phyloP scores from a whole-genome alignment of 2,329 filamentous ascomycete species.

The Trichoderma oligosporum region DNA sequence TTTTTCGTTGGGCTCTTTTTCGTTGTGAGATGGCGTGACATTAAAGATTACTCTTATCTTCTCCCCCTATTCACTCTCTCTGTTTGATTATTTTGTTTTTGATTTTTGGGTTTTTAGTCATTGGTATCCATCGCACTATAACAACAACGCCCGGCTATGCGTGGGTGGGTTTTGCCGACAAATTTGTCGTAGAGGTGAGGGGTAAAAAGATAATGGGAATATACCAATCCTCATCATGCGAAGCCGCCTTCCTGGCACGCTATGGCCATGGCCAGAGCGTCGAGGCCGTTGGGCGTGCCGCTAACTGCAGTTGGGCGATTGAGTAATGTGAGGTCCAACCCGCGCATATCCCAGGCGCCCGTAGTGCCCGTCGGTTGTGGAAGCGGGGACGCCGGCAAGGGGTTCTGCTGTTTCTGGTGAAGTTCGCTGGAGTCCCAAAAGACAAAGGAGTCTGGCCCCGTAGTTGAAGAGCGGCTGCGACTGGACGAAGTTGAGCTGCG shows the following conservation, averaged over 20 bases:
- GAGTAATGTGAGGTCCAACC: conserved; percentile 43
- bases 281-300: conserved; percentile 49
- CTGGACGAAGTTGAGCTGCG: conserved; percentile 32
- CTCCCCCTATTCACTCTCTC: neutral
- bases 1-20: neutral
- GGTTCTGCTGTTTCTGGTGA: conserved; percentile 31
- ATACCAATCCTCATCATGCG: neutral
- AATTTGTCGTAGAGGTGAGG: neutral
- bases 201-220: neutral
- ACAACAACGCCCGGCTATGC: neutral
- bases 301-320: conserved; percentile 39
- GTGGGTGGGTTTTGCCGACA: neutral
- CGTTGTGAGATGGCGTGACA: neutral
- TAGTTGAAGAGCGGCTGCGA: conserved; percentile 32
- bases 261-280: conserved; percentile 52
- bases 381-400: conserved; percentile 29
- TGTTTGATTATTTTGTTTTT: neutral
- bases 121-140: neutral
- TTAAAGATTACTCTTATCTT: conserved; percentile 8
- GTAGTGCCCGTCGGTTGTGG: conserved; percentile 35
- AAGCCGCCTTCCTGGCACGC: conserved; percentile 46
- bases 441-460: conserved; percentile 26
- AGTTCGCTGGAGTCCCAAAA: conserved; percentile 42
- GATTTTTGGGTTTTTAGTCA: neutral
- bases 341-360: conserved; percentile 46